phyloP scores from a whole-genome alignment of 129 eudicot species.

The Erigeron canadensis region DNA sequence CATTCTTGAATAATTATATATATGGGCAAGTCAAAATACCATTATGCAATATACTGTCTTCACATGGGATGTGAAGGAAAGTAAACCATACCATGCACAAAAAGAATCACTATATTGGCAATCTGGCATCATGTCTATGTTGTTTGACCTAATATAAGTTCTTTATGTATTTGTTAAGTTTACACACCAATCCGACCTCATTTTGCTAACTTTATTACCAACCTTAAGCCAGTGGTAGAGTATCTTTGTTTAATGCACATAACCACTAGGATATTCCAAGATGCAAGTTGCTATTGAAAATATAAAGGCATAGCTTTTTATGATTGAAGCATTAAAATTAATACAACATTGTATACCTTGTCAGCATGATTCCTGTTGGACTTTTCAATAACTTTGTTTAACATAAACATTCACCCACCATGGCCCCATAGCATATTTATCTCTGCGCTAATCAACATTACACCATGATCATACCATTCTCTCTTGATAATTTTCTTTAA shows the following conservation, averaged over 20 bases:
- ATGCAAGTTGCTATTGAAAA: conserved; percentile 20
- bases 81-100: conserved; percentile 6
- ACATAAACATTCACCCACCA: neutral
- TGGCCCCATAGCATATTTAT: too few species aligned
- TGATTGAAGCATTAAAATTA: conserved; percentile 20
- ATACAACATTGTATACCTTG: conserved; percentile 16
- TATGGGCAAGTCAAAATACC: conserved; percentile 23
- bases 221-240: conserved; percentile 15
- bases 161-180: conserved; percentile 25
- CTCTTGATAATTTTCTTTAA: too few species aligned
- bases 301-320: conserved; percentile 4
- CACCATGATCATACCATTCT: too few species aligned
- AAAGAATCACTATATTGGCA: conserved; percentile 9
- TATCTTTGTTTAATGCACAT: conserved; percentile 5
- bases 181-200: conserved; percentile 22
- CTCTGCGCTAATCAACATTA: too few species aligned
- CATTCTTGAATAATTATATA: neutral
- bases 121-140: neutral
- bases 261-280: conserved; percentile 22
- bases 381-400: neutral
- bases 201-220: conserved; percentile 27
- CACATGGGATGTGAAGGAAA: conserved; percentile 28
- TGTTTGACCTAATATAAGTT: neutral
- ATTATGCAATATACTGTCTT: conserved; percentile 24
- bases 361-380: conserved; percentile 8